Percentiles rank a stretch among this genome's conserved stretches.
Conservation (phyloP, 768 basidiomycete genomes). For the Auricularia auricula-judae region DNA sequence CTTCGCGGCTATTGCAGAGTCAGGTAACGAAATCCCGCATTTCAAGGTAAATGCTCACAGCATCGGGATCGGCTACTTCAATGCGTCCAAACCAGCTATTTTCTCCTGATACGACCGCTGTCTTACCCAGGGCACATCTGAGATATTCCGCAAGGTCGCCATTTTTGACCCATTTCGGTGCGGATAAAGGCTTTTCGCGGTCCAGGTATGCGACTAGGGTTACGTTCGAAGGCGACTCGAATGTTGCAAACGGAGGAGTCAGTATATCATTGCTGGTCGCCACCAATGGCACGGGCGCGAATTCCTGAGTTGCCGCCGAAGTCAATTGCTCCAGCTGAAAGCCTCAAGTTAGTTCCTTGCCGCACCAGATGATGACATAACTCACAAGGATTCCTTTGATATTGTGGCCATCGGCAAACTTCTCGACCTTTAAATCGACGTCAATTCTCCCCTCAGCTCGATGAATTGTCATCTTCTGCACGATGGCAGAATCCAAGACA, state of each 20-base stretch:
- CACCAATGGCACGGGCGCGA: constrained; percentile 16
- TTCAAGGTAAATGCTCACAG: constrained; percentile 40
- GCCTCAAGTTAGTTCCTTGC: constrained; percentile 6
- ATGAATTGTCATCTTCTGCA: constrained; percentile 70
- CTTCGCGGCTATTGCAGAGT: constrained; percentile 62
- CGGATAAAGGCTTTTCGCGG: constrained; percentile 77
- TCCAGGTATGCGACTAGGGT: constrained; percentile 75
- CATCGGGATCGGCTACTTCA: constrained; percentile 85
- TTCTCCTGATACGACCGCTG: constrained; percentile 70
- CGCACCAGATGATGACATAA: constrained; percentile 6
- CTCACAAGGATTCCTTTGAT: constrained; percentile 70
- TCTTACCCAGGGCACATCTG: constrained; percentile 74
- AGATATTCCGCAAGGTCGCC: constrained; percentile 94
- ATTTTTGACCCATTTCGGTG: constrained; percentile 94
- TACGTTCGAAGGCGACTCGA: constrained; percentile 37
- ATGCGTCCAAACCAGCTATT: constrained; percentile 95
- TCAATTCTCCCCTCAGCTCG: constrained; percentile 81
- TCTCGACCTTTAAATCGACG: constrained; percentile 51
- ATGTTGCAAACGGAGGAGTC: constrained; percentile 61
- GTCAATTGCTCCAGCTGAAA: constrained; percentile 66
- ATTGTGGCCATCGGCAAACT: constrained; percentile 31
- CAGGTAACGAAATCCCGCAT: constrained; percentile 5
- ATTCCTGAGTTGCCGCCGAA: constrained; percentile 23
- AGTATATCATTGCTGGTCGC: constrained; percentile 17
- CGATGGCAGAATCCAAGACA: constrained; percentile 80